These are phyloP conservation scores for Penicillium olsonii DNA, from an alignment of 2,329 filamentous ascomycete species.

Conservation along the genomic window DNA sequence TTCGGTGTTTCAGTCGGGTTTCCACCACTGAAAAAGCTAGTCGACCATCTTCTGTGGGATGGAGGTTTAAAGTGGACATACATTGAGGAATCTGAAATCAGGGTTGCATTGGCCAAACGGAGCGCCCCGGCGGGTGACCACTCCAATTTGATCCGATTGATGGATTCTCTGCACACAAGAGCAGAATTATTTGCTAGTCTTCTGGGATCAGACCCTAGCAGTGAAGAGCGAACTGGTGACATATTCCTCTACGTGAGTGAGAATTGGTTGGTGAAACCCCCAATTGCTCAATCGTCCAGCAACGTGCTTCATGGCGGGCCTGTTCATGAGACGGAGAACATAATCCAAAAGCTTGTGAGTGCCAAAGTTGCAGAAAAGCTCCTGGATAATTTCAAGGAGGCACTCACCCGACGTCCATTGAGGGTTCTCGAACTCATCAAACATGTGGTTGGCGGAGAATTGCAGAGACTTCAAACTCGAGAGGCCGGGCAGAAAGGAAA, in stretches of 20 bases:
- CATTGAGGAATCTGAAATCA: constrained; percentile 18
- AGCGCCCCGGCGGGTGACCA: constrained; percentile 11
- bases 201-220: constrained; percentile 41
- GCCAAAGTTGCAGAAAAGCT: constrained; percentile 46
- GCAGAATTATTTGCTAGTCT: constrained; percentile 40
- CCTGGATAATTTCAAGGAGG: constrained; percentile 45
- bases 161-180: constrained; percentile 40
- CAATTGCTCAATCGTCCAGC: constrained; percentile 4
- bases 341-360: constrained; percentile 40
- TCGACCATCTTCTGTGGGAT: constrained; percentile 45
- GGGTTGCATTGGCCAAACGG: constrained; percentile 32
- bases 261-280: constrained; percentile 40
- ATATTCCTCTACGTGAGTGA: constrained; percentile 46
- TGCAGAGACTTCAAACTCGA: constrained; percentile 16
- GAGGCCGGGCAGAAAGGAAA: constrained; percentile 2
- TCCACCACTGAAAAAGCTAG: constrained; percentile 39
- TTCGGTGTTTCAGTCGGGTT: constrained; percentile 43
- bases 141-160: constrained; percentile 33
- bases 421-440: constrained; percentile 44
- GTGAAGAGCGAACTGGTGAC: constrained; percentile 42
- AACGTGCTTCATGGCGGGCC: constrained; percentile 17
- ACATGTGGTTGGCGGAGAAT: constrained; percentile 43
- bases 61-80: constrained; percentile 44
- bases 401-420: constrained; percentile 41
- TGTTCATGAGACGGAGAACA: constrained; percentile 27